phyloP scores from a whole-genome alignment of 2,329 filamentous ascomycete genomes.

The Fusarium chuoi region DNA sequence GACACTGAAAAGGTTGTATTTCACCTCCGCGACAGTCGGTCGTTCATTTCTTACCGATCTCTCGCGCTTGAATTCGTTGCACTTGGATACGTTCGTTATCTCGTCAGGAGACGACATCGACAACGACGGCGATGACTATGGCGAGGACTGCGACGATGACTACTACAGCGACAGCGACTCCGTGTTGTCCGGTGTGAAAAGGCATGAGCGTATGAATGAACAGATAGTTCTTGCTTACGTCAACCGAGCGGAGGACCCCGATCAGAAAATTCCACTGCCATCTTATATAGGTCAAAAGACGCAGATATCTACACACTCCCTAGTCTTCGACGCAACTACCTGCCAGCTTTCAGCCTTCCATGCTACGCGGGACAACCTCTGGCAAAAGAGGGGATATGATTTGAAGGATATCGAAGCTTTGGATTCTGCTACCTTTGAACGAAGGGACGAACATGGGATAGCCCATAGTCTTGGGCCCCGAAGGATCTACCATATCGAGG shows the following conservation, averaged over 20 bases:
- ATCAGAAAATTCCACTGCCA: neutral
- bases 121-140: neutral
- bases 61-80: neutral
- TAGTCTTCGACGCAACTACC: neutral
- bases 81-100: slow-evolving; percentile 8
- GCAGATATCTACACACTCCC: neutral
- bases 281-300: neutral
- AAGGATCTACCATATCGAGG: neutral
- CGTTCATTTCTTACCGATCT: neutral
- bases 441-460: slow-evolving; percentile 1
- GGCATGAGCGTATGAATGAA: neutral
- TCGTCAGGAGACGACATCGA: neutral
- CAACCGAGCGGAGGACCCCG: neutral
- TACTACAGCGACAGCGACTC: neutral
- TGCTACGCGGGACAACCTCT: neutral
- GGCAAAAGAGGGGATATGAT: slow-evolving; percentile 3
- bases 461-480: neutral
- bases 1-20: neutral
- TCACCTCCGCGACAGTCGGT: neutral
- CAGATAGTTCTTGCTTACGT: neutral
- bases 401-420: neutral
- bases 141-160: neutral
- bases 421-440: neutral
- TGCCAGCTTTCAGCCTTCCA: neutral
- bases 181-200: too few species aligned